phyloP scores from a whole-genome alignment of 2,329 filamentous ascomycete genomes.

The Esteya vermicola region DNA sequence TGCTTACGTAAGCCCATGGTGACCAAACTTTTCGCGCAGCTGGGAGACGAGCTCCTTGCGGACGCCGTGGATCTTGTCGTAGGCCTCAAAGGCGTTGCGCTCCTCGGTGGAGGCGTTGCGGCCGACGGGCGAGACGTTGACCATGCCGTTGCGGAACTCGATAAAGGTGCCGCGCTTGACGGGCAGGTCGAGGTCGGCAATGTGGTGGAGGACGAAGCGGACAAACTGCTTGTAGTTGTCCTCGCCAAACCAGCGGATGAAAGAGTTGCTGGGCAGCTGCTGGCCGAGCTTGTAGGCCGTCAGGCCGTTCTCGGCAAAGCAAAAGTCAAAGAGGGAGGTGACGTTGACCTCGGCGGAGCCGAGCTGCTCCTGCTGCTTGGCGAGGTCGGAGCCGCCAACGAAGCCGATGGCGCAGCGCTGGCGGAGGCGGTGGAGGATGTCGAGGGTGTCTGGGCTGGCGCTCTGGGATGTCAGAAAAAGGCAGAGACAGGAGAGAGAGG shows the following conservation, averaged over 20 bases:
- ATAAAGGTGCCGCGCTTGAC: constrained; percentile 75
- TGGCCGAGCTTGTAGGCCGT: constrained; percentile 76
- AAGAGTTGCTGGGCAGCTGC: constrained; percentile 62
- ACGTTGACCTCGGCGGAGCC: constrained; percentile 55
- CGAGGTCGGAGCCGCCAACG: constrained; percentile 83
- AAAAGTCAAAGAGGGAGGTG: constrained; percentile 86
- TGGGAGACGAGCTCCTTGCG: constrained; percentile 61
- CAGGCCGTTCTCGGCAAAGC: constrained; percentile 93
- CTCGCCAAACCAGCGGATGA: constrained; percentile 88
- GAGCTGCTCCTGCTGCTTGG: constrained; percentile 93
- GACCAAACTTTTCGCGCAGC: constrained; percentile 67
- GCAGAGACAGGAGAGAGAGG: not conserved
- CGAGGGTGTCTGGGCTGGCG: constrained; percentile 69
- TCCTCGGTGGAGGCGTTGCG: constrained; percentile 74
- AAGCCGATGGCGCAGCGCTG: constrained; percentile 81
- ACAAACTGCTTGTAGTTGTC: constrained; percentile 63
- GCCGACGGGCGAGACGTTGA: constrained; percentile 73
- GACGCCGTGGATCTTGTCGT: constrained; percentile 65
- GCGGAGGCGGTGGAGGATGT: constrained; percentile 64
- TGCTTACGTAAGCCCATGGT: constrained; percentile 70
- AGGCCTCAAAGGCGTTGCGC: constrained; percentile 68
- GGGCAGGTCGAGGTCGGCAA: constrained; percentile 72
- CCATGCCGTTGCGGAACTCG: constrained; percentile 85
- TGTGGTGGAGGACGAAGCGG: constrained; percentile 64
- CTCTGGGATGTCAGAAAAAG: constrained; percentile 35